These are phyloP conservation scores for Pichiaceae sp. DNA, from an alignment of 1,139 yeast genomes.

Conservation along the genomic window DNA sequence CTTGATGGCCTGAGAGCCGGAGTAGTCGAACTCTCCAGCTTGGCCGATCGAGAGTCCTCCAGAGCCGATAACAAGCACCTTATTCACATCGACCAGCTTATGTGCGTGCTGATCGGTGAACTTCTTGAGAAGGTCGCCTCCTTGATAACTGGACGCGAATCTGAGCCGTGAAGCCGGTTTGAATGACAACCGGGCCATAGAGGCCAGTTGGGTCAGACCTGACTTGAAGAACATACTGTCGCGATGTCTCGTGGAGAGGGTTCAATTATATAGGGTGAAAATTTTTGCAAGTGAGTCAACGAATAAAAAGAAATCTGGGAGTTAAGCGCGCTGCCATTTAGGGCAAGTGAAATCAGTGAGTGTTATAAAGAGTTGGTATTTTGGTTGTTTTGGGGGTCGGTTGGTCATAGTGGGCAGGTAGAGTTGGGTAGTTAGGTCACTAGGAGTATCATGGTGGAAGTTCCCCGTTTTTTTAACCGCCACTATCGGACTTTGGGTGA, in stretches of 20 bases:
- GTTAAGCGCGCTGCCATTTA: not conserved
- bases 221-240: not conserved
- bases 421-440: no score
- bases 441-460: no score
- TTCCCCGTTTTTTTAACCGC: no score
- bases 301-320: slow-evolving; percentile 1
- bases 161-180: not conserved
- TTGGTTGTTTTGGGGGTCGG: no score
- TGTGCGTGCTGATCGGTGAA: slow-evolving; percentile 40
- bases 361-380: no score
- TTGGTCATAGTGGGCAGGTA: no score
- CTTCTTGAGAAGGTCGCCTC: slow-evolving; percentile 43
- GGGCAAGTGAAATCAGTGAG: not conserved
- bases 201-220: not conserved
- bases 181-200: not conserved
- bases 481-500: no score
- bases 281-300: not conserved
- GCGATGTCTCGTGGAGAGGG: no score
- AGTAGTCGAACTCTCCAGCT: slow-evolving; percentile 98
- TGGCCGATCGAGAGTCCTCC: slow-evolving; percentile 98
- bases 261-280: not conserved
- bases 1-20: slow-evolving; percentile 96
- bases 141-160: slow-evolving; percentile 38
- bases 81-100: slow-evolving; percentile 73
- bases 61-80: slow-evolving; percentile 90